Evolutionary conservation across 2,329 filamentous ascomycete species (phyloP).

Genomic region (Lachnellula occidentalis): DNA sequence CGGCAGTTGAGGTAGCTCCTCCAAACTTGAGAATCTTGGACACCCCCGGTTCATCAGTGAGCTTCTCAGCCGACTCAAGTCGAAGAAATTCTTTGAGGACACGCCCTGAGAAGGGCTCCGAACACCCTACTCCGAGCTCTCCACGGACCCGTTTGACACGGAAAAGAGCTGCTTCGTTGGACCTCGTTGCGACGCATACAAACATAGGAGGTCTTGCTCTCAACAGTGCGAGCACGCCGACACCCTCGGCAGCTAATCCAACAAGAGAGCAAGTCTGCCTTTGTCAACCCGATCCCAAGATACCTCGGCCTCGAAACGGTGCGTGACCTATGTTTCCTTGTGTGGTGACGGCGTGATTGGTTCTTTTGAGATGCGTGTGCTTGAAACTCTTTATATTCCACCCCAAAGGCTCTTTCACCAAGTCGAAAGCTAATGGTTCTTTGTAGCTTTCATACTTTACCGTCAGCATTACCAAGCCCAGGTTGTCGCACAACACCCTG

Average conservation of each 20-base stretch:
- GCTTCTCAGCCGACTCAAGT: conserved; percentile 27
- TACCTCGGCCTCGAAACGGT: conserved; percentile 67
- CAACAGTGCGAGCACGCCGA: conserved; percentile 23
- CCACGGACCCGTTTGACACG: conserved; percentile 27
- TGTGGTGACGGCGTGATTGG: conserved; percentile 17
- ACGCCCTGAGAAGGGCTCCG: conserved; percentile 21
- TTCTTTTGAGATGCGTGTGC: neutral
- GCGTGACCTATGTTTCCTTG: conserved; percentile 34
- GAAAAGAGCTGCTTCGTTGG: conserved; percentile 30
- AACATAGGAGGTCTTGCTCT: conserved; percentile 26
- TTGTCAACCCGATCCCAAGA: conserved; percentile 66
- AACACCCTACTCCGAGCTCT: conserved; percentile 22
- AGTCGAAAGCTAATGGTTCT: conserved; percentile 29
- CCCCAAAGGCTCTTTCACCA: conserved; percentile 19
- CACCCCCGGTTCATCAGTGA: conserved; percentile 23
- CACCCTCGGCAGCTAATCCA: conserved; percentile 17
- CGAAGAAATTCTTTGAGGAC: conserved; percentile 22
- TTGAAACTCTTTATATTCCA: conserved; percentile 18
- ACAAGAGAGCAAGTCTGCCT: conserved; percentile 51
- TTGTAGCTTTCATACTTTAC: conserved; percentile 90
- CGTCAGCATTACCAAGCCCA: conserved; percentile 84
- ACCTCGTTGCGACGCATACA: conserved; percentile 26
- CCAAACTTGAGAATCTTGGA: conserved; percentile 18
- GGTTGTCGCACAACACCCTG: conserved; percentile 78
- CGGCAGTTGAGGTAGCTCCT: conserved; percentile 12